Percentiles rank a stretch among this genome's conserved stretches.
Evolutionary conservation across 2,329 filamentous ascomycete genomes (phyloP).

Genomic region (Colletotrichum sojae): DNA sequence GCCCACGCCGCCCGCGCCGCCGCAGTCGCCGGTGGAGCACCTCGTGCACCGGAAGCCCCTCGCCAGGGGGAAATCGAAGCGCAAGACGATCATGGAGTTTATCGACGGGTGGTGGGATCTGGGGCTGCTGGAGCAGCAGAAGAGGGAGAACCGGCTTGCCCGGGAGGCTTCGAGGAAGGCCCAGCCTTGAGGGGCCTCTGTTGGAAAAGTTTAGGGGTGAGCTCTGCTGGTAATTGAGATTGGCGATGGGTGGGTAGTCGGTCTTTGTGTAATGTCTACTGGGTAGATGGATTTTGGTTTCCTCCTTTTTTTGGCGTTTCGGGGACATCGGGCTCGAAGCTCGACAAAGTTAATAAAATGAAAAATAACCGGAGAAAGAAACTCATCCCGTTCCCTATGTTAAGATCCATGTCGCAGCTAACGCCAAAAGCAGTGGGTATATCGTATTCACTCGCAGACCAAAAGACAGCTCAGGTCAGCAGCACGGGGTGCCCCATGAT

Average conservation of each 20-base stretch:
- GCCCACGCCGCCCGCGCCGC: slow-evolving; percentile 31
- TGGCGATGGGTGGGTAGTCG: background rate
- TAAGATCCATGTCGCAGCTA: background rate
- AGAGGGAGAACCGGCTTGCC: slow-evolving; percentile 52
- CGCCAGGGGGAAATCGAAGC: slow-evolving; percentile 50
- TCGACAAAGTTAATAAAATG: slow-evolving; percentile 14
- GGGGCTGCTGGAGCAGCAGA: slow-evolving; percentile 62
- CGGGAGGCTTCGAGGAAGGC: slow-evolving; percentile 19
- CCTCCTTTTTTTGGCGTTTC: slow-evolving; percentile 9
- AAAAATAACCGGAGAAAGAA: slow-evolving; percentile 4
- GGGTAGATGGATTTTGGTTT: slow-evolving; percentile 36
- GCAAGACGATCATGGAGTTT: slow-evolving; percentile 63
- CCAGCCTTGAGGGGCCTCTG: background rate
- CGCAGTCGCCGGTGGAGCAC: slow-evolving; percentile 20
- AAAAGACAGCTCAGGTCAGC: slow-evolving; percentile 49
- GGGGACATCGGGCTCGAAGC: slow-evolving; percentile 11
- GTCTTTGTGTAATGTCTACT: slow-evolving; percentile 39
- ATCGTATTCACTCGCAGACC: background rate
- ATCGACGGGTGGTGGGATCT: slow-evolving; percentile 71
- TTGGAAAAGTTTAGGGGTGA: background rate
- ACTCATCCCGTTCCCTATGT: background rate
- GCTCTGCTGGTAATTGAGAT: slow-evolving; percentile 29
- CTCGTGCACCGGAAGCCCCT: slow-evolving; percentile 12
- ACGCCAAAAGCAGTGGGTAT: background rate
- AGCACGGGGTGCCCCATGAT: slow-evolving; percentile 56